phyloP scores from a whole-genome alignment of 257 asterid genomes.

The Marsdenia floribunda region DNA sequence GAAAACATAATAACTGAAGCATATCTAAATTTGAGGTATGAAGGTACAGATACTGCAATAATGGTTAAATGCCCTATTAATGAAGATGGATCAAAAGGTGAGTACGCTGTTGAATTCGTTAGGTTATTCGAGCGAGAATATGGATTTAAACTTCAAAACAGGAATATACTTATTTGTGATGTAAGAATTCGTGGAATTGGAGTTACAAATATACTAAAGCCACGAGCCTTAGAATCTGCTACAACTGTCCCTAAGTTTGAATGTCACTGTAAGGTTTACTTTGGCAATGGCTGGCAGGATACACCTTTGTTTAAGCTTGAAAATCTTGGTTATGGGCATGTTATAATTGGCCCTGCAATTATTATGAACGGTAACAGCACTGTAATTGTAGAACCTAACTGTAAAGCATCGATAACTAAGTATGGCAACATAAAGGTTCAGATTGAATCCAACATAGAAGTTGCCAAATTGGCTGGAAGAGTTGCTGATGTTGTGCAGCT shows the following conservation, averaged over 20 bases:
- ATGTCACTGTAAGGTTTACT: slow-evolving; percentile 53
- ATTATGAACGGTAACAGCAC: slow-evolving; percentile 98
- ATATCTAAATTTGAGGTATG: slow-evolving; percentile 82
- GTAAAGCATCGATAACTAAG: slow-evolving; percentile 63
- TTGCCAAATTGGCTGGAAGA: slow-evolving; percentile 44
- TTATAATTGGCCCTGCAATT: slow-evolving; percentile 68
- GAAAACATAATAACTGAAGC: slow-evolving; percentile 68
- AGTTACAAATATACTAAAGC: slow-evolving; percentile 75
- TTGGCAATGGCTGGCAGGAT: slow-evolving; percentile 59
- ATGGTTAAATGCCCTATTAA: slow-evolving; percentile 62
- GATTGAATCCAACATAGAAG: slow-evolving; percentile 37
- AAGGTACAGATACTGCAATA: slow-evolving; percentile 90
- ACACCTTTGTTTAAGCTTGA: slow-evolving; percentile 82
- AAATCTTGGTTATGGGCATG: slow-evolving; percentile 55
- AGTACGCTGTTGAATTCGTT: slow-evolving; percentile 73
- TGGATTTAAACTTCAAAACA: slow-evolving; percentile 77
- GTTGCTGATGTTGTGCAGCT: slow-evolving; percentile 97
- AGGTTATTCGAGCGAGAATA: slow-evolving; percentile 83
- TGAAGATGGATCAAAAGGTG: slow-evolving; percentile 58
- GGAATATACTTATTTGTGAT: slow-evolving; percentile 79
- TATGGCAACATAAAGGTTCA: slow-evolving; percentile 80
- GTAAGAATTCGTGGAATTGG: slow-evolving; percentile 95
- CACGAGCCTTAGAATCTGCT: slow-evolving; percentile 44
- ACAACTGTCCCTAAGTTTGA: slow-evolving; percentile 39
- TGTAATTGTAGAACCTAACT: slow-evolving; percentile 76